Evolutionary conservation across 1,139 yeast genomes (phyloP), one percentile per base, ranked within the genome.

Genomic region (Taphrina sp.): DNA sequence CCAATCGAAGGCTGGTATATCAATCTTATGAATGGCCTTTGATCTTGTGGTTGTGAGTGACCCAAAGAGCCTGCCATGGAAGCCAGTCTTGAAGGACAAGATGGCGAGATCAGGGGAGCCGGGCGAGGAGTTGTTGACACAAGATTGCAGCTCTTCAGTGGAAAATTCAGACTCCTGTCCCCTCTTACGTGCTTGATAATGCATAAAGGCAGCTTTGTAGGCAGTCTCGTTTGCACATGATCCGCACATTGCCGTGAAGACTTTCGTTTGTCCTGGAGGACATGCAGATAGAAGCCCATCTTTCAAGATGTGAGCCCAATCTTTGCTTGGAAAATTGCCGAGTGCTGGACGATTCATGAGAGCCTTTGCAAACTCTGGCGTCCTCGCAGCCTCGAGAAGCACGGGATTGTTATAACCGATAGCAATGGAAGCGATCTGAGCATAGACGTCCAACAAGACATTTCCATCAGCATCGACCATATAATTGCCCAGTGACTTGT

Each of bases 221-320:
- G 94, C 94, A 67, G 83, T 77, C 70, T 85, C 94, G 67, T 83
- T 83, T 63, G 94, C 94, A 67, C 85, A 92, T 28, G 90, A 85
- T 59, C 95, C 95, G 17, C 88, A 79, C 64, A 84, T 74, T 39
- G 85, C 90, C 16, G 86, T 80, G 88, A 90, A 85, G 56, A 74
- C 77, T 65, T 78, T 72, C 65, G 74, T 77, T 69, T 81, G 83
- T 59, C 86, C 87, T 66, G 79, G 78, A 63, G 90, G 90, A 52
- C 89, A 89, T 61, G 77, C 80, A 58, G 80, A 75, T 61, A 82
- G 73, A 59, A 83, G 71, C 39, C 76, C 75, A 12, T 77, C 80
- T 58, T 72, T 70, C 60, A 83, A 74, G 61, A 82, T 82, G 57
- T 75, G 74, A 62, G 79, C 80, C 61, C 76, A 76, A 64, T 84